A percentile compares a stretch with the other conserved stretches of the same genome.
phyloP scores from a whole-genome alignment of 2,329 filamentous ascomycete species.

The Trichoderma arundinaceum region DNA sequence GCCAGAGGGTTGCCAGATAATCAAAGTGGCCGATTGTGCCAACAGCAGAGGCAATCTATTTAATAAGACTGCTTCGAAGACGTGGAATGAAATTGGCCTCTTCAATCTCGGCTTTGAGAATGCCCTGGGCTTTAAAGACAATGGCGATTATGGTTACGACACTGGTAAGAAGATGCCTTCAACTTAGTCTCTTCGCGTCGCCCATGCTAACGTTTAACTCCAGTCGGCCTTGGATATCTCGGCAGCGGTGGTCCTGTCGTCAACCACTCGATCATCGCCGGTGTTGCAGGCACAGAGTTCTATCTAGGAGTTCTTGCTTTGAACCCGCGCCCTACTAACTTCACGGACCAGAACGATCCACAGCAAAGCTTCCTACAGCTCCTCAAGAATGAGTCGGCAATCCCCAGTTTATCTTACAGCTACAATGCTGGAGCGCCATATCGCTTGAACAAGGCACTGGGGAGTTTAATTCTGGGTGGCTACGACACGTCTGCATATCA shows the following conservation, averaged over 20 bases:
- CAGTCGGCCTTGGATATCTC: conserved; percentile 31
- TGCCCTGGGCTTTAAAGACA: conserved; percentile 25
- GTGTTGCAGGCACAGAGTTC: conserved; percentile 30
- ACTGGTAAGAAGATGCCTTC: conserved; percentile 19
- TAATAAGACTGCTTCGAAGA: conserved; percentile 27
- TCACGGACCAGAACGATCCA: conserved; percentile 31
- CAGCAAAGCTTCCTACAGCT: conserved; percentile 31
- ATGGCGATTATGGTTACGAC: conserved; percentile 31
- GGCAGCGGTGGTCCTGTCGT: conserved; percentile 32
- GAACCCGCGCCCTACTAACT: conserved; percentile 31
- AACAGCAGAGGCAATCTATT: conserved; percentile 29
- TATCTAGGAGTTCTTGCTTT: conserved; percentile 30
- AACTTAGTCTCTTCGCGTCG: neutral
- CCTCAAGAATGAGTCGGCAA: conserved; percentile 30
- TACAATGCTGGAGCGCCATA: conserved; percentile 31
- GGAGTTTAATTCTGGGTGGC: conserved; percentile 29
- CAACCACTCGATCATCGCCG: conserved; percentile 31
- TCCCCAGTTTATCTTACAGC: conserved; percentile 31
- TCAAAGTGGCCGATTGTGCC: conserved; percentile 25
- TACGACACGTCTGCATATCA: conserved; percentile 30
- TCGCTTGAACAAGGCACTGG: conserved; percentile 30
- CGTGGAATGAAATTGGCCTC: conserved; percentile 29
- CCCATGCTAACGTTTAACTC: neutral
- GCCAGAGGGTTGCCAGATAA: conserved; percentile 25
- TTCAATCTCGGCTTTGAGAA: conserved; percentile 30